Conservation (phyloP, 352 stramenopile species). For the Globisporangium alternatum region DNA sequence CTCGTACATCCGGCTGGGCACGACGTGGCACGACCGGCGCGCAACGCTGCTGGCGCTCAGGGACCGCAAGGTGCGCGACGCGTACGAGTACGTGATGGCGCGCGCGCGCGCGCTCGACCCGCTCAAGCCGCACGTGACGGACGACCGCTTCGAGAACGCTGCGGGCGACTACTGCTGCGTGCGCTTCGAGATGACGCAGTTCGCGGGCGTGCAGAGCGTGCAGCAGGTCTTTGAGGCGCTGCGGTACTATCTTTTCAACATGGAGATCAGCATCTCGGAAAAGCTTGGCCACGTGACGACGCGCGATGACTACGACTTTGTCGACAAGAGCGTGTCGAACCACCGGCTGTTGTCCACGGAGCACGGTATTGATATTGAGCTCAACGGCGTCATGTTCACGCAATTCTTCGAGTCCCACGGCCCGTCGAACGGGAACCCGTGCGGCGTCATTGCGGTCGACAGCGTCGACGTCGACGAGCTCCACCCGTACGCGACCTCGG, state of each 20-base stretch:
- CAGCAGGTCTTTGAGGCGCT: slow-evolving; percentile 55
- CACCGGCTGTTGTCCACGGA: slow-evolving; percentile 47
- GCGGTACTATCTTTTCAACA: slow-evolving; percentile 54
- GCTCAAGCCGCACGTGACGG: slow-evolving; percentile 32
- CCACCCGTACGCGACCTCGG: slow-evolving; percentile 38
- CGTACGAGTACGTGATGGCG: slow-evolving; percentile 29
- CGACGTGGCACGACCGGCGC: slow-evolving; percentile 10
- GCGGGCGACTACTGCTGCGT: slow-evolving; percentile 50
- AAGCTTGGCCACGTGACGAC: slow-evolving; percentile 53
- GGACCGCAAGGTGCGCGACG: slow-evolving; percentile 15
- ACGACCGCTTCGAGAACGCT: slow-evolving; percentile 41
- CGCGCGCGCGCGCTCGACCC: slow-evolving; percentile 22
- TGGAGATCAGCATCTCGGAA: slow-evolving; percentile 60
- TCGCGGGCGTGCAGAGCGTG: slow-evolving; percentile 30
- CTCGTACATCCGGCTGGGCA: slow-evolving; percentile 15
- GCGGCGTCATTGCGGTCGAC: slow-evolving; percentile 38
- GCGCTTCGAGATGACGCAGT: slow-evolving; percentile 59
- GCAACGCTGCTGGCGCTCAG: slow-evolving; percentile 11
- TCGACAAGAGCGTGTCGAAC: slow-evolving; percentile 45
- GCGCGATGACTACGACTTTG: slow-evolving; percentile 48
- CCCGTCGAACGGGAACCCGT: slow-evolving; percentile 20
- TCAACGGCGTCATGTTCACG: slow-evolving; percentile 51
- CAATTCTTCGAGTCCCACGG: slow-evolving; percentile 28
- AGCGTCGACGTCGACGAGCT: slow-evolving; percentile 52
- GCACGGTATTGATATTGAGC: slow-evolving; percentile 38